These are phyloP conservation scores for Colletotrichum sp. DNA, from an alignment of 2,329 filamentous ascomycete genomes.

Conservation along the genomic window DNA sequence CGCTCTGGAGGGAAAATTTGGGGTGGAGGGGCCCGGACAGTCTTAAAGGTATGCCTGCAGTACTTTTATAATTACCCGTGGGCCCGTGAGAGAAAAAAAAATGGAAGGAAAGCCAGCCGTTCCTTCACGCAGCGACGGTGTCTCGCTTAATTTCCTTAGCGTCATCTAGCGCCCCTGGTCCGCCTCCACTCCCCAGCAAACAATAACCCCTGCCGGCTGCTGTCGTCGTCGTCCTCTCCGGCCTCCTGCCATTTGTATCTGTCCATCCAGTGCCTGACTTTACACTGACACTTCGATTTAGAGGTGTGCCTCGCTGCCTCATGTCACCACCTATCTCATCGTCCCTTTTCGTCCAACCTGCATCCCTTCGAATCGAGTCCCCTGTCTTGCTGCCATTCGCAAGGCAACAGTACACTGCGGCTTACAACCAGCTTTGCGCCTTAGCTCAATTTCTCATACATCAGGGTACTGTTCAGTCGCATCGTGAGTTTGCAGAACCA, in stretches of 20 bases:
- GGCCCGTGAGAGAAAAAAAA: slow-evolving; percentile 23
- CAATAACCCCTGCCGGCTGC: slow-evolving; percentile 16
- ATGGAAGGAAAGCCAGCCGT: slow-evolving; percentile 23
- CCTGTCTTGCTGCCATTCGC: not conserved
- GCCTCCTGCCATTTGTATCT: not conserved
- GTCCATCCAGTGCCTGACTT: not conserved
- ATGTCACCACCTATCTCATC: not conserved
- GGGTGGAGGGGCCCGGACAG: slow-evolving; percentile 22
- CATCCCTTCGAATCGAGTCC: not conserved
- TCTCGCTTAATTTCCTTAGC: slow-evolving; percentile 23
- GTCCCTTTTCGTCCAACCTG: slow-evolving; percentile 4
- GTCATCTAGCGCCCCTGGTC: slow-evolving; percentile 19
- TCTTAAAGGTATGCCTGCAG: slow-evolving; percentile 23
- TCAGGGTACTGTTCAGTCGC: not conserved
- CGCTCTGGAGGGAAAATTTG: slow-evolving; percentile 23
- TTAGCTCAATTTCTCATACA: not conserved
- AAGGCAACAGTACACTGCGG: not conserved
- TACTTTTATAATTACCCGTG: slow-evolving; percentile 24
- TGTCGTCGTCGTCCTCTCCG: slow-evolving; percentile 2
- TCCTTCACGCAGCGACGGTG: slow-evolving; percentile 22
- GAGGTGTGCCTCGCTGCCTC: not conserved
- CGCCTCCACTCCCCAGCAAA: slow-evolving; percentile 22
- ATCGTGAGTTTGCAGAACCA: not conserved
- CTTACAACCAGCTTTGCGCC: not conserved
- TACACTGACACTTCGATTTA: not conserved